Conservation (phyloP, 768 basidiomycete genomes). For the Boletus tylopilopsis region DNA sequence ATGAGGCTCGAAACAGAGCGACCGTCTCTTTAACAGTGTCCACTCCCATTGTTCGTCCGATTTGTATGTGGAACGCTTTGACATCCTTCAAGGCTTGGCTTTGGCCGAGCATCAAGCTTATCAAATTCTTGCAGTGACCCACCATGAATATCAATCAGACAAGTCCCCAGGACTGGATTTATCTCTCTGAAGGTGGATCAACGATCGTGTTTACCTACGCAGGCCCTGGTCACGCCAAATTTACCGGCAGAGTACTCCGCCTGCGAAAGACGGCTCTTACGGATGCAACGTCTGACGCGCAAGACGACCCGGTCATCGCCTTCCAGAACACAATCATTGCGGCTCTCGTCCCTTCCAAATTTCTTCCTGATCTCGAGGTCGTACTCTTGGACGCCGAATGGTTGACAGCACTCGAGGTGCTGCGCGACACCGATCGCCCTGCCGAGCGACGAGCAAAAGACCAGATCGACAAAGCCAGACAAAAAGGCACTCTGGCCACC, state of each 20-base stretch:
- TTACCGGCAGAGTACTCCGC: slow-evolving; percentile 68
- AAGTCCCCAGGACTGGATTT: slow-evolving; percentile 63
- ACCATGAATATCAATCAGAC: slow-evolving; percentile 25
- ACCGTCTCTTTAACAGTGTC: neutral
- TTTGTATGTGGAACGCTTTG: slow-evolving; percentile 8
- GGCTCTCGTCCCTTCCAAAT: slow-evolving; percentile 55
- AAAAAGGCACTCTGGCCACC: slow-evolving; percentile 69
- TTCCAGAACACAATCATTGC: slow-evolving; percentile 68
- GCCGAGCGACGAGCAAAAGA: slow-evolving; percentile 50
- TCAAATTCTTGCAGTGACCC: no score
- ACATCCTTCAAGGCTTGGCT: no score
- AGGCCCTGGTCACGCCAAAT: slow-evolving; percentile 49
- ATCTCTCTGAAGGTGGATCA: slow-evolving; percentile 90
- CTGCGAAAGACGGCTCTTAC: slow-evolving; percentile 55
- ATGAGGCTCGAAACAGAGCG: no score
- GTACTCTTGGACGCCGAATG: slow-evolving; percentile 50
- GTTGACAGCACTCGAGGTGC: slow-evolving; percentile 50
- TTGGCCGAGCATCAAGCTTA: no score
- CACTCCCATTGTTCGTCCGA: slow-evolving; percentile 21
- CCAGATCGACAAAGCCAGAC: slow-evolving; percentile 51
- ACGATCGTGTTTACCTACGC: slow-evolving; percentile 83
- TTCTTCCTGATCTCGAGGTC: slow-evolving; percentile 55
- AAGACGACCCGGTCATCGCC: slow-evolving; percentile 40
- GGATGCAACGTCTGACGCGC: slow-evolving; percentile 26
- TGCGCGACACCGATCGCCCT: slow-evolving; percentile 54